Evolutionary conservation across 805 yeast species (phyloP), one percentile per base, ranked within the genome.

Genomic region (Wickerhamia fluorescens): DNA sequence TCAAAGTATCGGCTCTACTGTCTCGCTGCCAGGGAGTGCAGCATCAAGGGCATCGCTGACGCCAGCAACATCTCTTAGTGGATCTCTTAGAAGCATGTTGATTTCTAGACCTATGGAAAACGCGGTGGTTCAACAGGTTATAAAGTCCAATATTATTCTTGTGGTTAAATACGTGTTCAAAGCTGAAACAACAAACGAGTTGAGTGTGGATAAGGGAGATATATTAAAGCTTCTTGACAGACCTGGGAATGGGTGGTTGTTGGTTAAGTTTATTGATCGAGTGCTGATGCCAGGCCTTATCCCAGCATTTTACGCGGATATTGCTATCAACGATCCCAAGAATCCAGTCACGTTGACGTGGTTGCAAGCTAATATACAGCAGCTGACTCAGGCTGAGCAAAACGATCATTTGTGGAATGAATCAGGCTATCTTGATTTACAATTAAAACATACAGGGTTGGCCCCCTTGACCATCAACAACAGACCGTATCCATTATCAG

Each of bases 231-330:
- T 75, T 13, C 36, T 73, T 4, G 67, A 67, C 29, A 49, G 67
- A 23, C 60, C 56, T 23, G 67, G 67, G 1, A 64, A 67, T 40
- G 80, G 78, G 2, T 72, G 78, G 76, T 47, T 73, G 2, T 45
- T 71, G 24, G 80, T 71, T 6, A 72, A 73, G 44, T 66, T 71
- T n/a, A 61, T 74, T 19, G 71, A 69, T 23, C 56, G 63, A 34
- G 33, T 70, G 17, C 47, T 56, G 4, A 48, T 45, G 4, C 66
- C 71, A 1, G 79, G 79, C 1, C 49, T 73, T 32, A 61, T 74
- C 2, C 79, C 79, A 1, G 66, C 72, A 2, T 53, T 61, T 20
- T 68, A 66, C 40, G 69, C 63, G 14, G 67, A 59, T 28, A 66
- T 67, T 15, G 71, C 68, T n/a, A 55, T 58, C 16, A 61, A 61